Evolutionary conservation across 2,329 filamentous ascomycete genomes (phyloP), one percentile per base, ranked within the genome.

Genomic region (Sporothrix curviconia): DNA sequence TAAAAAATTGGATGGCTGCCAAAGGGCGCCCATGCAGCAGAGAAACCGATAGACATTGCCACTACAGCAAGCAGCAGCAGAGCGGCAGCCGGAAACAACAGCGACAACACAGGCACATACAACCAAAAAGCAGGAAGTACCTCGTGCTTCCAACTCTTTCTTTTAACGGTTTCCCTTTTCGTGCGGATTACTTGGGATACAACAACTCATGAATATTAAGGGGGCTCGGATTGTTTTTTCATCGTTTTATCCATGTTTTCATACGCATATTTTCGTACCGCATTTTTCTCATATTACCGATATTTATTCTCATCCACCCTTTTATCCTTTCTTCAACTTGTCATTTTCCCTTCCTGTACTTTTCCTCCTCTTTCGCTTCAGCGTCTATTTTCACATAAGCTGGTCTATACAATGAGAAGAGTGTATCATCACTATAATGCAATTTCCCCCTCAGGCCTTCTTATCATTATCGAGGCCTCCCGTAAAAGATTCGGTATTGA

Each of bases 151-250:
- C 59, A 1, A 39, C 46, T 11, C 40, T 34, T 58, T 25, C 32
- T 60, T 25, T 30, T 60, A 22, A 40, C 59, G 19, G 25, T 56
- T n/a, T 37, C 56, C 59, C 42, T 42, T 60, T n/a, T 60, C 59
- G 19, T 60, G 56, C n/a, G 59, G 59, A 58, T 32, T 53, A 55
- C 30, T 50, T 43, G 57, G 51, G n/a, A 34, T 55, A 50, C 56
- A 42, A 36, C 46, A 36, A 19, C 55, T 52, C 30, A 43, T 40
- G 34, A 44, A 17, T 34, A 49, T 32, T 15, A 36, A 7, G 32
- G 15, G 19, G 53, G 30, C 32, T 22, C 17, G 40, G n/a, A 19
- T 55, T 40, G 30, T 40, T 28, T 4, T 28, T 34, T 15, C n/a
- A n/a, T 36, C 19, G 3, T 15, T 40, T 44, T 24, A n/a, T 44